Conservation (phyloP, 1,284 basidiomycete species). For the Tylopilus sp. region DNA sequence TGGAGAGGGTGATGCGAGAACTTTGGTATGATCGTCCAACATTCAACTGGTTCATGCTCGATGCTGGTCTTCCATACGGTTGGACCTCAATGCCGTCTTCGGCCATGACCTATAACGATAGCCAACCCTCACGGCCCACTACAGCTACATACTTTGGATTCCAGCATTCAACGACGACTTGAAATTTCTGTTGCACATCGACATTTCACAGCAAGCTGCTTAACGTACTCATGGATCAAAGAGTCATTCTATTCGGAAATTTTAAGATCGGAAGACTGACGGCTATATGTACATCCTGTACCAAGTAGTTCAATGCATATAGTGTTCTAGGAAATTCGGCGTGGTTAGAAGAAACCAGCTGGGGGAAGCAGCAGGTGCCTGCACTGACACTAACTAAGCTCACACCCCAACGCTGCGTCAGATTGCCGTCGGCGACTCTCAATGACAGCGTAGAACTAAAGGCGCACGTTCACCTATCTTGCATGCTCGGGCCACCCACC, state of each 20-base stretch:
- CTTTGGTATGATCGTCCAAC: background rate
- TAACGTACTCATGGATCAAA: background rate
- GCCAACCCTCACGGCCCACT: background rate
- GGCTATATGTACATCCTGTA: background rate
- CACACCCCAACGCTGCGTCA: too few species aligned
- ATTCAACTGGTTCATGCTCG: background rate
- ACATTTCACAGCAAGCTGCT: background rate
- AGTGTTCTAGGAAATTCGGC: background rate
- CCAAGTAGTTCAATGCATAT: background rate
- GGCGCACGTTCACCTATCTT: too few species aligned
- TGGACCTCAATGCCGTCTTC: background rate
- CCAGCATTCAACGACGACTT: background rate
- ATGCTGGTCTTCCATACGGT: background rate
- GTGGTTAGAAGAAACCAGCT: too few species aligned
- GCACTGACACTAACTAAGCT: too few species aligned
- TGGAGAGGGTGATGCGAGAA: slow-evolving; percentile 5
- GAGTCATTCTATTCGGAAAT: background rate
- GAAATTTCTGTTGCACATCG: background rate
- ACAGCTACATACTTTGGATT: background rate
- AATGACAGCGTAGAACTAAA: too few species aligned
- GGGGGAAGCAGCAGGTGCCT: too few species aligned
- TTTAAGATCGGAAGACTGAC: background rate
- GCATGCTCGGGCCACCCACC: too few species aligned
- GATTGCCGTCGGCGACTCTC: too few species aligned
- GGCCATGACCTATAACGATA: background rate